Evolutionary conservation across 805 yeast genomes (phyloP).

Genomic region (Starmerella asiatica): DNA sequence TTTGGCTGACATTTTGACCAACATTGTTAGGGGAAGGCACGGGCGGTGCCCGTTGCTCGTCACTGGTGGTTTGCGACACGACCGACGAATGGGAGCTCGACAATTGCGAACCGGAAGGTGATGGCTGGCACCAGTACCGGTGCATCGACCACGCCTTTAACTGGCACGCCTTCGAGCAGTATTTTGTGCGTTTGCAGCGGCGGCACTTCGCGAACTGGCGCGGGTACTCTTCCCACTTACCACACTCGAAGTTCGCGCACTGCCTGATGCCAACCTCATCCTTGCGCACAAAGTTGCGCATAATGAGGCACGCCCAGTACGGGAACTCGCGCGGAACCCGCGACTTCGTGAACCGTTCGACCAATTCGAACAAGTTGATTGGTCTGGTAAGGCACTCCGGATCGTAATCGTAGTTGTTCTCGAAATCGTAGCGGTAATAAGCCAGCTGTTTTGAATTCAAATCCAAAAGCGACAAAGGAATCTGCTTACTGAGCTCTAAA

Average conservation of each 20-base stretch:
- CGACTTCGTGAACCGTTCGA: constrained; percentile 72
- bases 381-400: constrained; percentile 34
- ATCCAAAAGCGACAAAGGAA: neutral
- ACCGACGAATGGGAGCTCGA: neutral
- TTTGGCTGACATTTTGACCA: too few species aligned
- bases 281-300: constrained; percentile 88
- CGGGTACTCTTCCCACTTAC: constrained; percentile 83
- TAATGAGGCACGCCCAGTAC: constrained; percentile 96
- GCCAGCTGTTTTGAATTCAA: neutral
- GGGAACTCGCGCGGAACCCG: constrained; percentile 65
- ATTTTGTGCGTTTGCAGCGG: constrained; percentile 86
- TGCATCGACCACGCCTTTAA: constrained; percentile 84
- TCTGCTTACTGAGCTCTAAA: neutral
- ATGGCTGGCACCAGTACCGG: constrained; percentile 69
- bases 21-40: too few species aligned
- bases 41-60: too few species aligned
- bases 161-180: constrained; percentile 88
- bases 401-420: constrained; percentile 28
- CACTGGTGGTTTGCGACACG: too few species aligned
- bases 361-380: constrained; percentile 70
- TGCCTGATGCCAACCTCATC: constrained; percentile 93
- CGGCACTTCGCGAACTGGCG: constrained; percentile 91
- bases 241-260: constrained; percentile 87
- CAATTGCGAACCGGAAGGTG: constrained; percentile 8
- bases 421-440: constrained; percentile 24